Percentiles rank a stretch among this genome's conserved stretches.
These are phyloP conservation scores for Lactifluus volemus DNA, from an alignment of 768 basidiomycete species.

Conservation along the genomic window DNA sequence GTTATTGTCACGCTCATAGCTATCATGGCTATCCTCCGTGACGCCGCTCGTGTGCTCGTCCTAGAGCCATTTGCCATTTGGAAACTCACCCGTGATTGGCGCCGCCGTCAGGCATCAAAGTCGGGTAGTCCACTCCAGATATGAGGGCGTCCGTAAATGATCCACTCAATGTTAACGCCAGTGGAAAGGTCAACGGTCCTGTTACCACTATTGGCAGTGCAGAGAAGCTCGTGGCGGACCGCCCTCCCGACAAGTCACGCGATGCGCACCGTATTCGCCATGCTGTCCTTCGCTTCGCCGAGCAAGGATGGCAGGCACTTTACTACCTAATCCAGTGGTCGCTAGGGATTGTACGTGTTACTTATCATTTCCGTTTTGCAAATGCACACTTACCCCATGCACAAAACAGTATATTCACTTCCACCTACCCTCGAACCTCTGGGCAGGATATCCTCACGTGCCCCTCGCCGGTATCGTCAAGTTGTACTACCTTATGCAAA, in stretches of 20 bases:
- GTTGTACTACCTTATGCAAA: conserved; percentile 81
- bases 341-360: conserved; percentile 70
- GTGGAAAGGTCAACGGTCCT: conserved; percentile 29
- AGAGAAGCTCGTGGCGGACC: conserved; percentile 20
- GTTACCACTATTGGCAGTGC: conserved; percentile 30
- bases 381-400: conserved; percentile 10
- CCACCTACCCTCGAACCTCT: conserved; percentile 63
- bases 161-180: conserved; percentile 21
- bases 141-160: conserved; percentile 19
- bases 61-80: conserved; percentile 77
- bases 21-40: conserved; percentile 81
- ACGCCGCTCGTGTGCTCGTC: conserved; percentile 60
- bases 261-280: conserved; percentile 57
- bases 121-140: conserved; percentile 17
- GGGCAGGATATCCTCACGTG: conserved; percentile 76
- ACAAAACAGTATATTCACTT: conserved; percentile 67
- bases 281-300: conserved; percentile 80
- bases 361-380: conserved; percentile 12
- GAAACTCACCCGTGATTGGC: conserved; percentile 51
- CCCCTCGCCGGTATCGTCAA: conserved; percentile 77
- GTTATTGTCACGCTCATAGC: conserved; percentile 75
- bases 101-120: conserved; percentile 26
- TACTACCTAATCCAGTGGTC: conserved; percentile 74
- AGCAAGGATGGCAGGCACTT: conserved; percentile 86
- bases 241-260: conserved; percentile 26